These are phyloP conservation scores for Fusarium redolens DNA, from an alignment of 2,329 filamentous ascomycete genomes.

Conservation along the genomic window DNA sequence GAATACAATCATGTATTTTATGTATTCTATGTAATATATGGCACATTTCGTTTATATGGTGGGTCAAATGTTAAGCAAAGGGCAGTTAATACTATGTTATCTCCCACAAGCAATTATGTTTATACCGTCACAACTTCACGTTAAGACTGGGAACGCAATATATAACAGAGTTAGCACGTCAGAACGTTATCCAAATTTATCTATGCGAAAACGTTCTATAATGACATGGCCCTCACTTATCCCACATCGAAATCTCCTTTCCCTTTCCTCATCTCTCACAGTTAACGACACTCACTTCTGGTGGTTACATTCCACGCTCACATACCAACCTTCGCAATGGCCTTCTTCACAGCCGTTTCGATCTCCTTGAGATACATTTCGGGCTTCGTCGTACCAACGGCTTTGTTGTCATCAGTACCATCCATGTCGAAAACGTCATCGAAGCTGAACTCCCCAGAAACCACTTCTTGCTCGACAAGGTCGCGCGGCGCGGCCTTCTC, in stretches of 20 bases:
- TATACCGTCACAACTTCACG: background rate
- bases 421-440: slow-evolving; percentile 16
- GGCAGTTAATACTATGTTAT: too few relatives aligned
- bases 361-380: slow-evolving; percentile 20
- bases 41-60: background rate
- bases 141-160: background rate
- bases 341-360: slow-evolving; percentile 13
- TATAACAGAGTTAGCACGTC: background rate
- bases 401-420: background rate
- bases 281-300: background rate
- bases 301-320: background rate
- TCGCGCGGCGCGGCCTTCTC: background rate
- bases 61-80: too few relatives aligned
- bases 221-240: background rate
- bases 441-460: slow-evolving; percentile 12
- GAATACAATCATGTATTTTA: background rate
- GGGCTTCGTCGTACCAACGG: background rate
- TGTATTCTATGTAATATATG: background rate
- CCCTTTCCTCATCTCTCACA: background rate
- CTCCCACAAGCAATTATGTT: too few relatives aligned
- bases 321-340: slow-evolving; percentile 28
- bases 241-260: background rate
- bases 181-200: slow-evolving; percentile 19
- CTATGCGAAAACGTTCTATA: slow-evolving; percentile 2
- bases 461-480: background rate